Evolutionary conservation across 2,329 filamentous ascomycete genomes (phyloP).

Genomic region (Eutypa lata): DNA sequence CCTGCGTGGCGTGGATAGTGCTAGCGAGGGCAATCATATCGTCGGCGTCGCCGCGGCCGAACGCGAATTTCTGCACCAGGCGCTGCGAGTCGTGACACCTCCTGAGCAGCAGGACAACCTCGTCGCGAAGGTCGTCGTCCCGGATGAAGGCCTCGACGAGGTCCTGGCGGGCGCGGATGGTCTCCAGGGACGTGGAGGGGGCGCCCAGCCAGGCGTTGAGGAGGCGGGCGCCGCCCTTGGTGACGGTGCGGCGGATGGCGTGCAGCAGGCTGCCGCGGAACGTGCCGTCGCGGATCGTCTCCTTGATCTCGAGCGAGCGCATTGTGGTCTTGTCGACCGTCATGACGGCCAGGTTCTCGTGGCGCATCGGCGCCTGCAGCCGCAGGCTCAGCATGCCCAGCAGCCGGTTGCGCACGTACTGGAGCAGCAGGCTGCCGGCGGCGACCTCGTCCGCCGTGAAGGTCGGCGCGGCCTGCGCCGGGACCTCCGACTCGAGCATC

Average conservation of each 20-base stretch:
- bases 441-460: constrained; percentile 69
- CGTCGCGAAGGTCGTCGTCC: constrained; percentile 65
- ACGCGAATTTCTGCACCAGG: constrained; percentile 88
- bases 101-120: constrained; percentile 64
- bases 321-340: constrained; percentile 89
- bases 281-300: constrained; percentile 75
- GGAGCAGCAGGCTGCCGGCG: constrained; percentile 77
- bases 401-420: constrained; percentile 78
- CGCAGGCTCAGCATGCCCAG: constrained; percentile 69
- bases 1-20: constrained; percentile 72
- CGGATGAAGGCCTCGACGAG: constrained; percentile 74
- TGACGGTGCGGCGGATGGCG: constrained; percentile 84
- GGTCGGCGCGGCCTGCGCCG: constrained; percentile 43
- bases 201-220: constrained; percentile 84
- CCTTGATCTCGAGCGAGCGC: constrained; percentile 82
- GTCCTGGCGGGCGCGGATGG: constrained; percentile 77
- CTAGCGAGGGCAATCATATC: constrained; percentile 81
- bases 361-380: constrained; percentile 76
- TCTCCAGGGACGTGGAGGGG: constrained; percentile 79
- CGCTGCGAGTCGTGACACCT: constrained; percentile 83
- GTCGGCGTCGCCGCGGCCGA: constrained; percentile 88
- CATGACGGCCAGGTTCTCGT: constrained; percentile 76
- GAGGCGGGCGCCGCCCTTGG: constrained; percentile 83
- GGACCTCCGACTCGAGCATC: constrained; percentile 73
- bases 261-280: constrained; percentile 85